These are phyloP conservation scores for Tulasnella sp. DNA, from an alignment of 768 basidiomycete species.

Conservation along the genomic window DNA sequence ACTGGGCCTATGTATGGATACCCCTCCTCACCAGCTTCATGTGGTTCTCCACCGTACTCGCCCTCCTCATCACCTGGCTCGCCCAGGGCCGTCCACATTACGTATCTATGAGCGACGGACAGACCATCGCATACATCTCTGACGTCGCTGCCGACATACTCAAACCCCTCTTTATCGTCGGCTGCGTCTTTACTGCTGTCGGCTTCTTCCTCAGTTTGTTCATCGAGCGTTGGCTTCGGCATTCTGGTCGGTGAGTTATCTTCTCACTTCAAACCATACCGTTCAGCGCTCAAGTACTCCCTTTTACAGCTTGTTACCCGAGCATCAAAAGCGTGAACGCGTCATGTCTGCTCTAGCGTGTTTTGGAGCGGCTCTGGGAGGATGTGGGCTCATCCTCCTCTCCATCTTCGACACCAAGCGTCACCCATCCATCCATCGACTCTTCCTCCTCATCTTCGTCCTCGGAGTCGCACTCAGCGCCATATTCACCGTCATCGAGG, in stretches of 20 bases:
- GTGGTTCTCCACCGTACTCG: slow-evolving; percentile 43
- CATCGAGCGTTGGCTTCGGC: slow-evolving; percentile 53
- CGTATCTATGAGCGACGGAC: slow-evolving; percentile 18
- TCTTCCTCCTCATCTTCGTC: slow-evolving; percentile 63
- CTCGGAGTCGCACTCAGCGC: slow-evolving; percentile 60
- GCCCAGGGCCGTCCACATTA: slow-evolving; percentile 53
- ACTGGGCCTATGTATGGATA: slow-evolving; percentile 33
- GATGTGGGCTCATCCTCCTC: slow-evolving; percentile 52
- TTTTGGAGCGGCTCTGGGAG: slow-evolving; percentile 50
- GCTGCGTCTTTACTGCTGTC: slow-evolving; percentile 51
- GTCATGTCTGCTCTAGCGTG: slow-evolving; percentile 49
- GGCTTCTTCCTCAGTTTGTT: slow-evolving; percentile 50
- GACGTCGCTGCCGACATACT: slow-evolving; percentile 64
- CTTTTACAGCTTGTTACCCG: slow-evolving; percentile 41
- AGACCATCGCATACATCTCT: slow-evolving; percentile 50
- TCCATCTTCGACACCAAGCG: slow-evolving; percentile 61
- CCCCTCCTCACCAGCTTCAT: slow-evolving; percentile 35
- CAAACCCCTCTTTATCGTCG: slow-evolving; percentile 65
- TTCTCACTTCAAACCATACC: too few relatives aligned
- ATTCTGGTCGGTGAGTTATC: slow-evolving; percentile 34
- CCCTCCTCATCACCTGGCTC: slow-evolving; percentile 65
- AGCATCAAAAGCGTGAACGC: slow-evolving; percentile 47
- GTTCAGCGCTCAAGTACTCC: not conserved
- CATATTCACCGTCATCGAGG: slow-evolving; percentile 65
- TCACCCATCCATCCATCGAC: slow-evolving; percentile 40